Base-by-base conservation (phyloP, 2,329 filamentous ascomycete species). In the Alternaria rosae region DNA sequence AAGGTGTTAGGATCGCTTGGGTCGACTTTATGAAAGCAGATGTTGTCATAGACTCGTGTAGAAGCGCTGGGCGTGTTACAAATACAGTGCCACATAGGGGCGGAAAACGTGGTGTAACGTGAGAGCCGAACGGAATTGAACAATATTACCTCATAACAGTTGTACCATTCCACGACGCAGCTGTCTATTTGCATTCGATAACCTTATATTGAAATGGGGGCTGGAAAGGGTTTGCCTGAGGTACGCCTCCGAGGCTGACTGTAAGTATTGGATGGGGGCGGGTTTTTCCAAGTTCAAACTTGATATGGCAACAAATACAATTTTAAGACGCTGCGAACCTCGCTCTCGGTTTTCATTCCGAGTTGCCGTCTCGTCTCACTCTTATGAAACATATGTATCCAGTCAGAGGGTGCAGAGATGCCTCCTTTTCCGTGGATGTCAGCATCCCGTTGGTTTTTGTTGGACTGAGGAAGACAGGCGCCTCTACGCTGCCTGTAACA, bases 381-480 rank as follows among this genome's bases (percentile, higher is more conserved):
- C 35, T 38, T 11, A 38, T 73, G 71, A 65, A 79, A 79, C 15
- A 73, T 76, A 32, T 65, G 64, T 17, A 78, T 70, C 6, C 62
- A 68, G 12, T 73, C 48, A 8, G 78, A 72, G 3, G 75, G 75
- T 2, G 75, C 74, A 28, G 77, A 78, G n/a, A 78, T 74, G 64
- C 78, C 75, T 35, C 78, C 70, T 17, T 63, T 38, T n/a, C 35
- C 57, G 45, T 73, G 77, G 32, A 77, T 75, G 15, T 61, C 54
- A 1, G 68, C 68, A 63, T 71, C 73, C 9, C 35, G n/a, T 15
- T 38, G 35, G n/a, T 59, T 41, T 23, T 70, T 67, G 30, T 65
- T 63, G 3, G 70, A 23, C 77, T 74, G 5, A 74, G 57, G 61
- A 78, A 77, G 44, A 79, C 73, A 15, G 72, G 74, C 6, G 76